Evolutionary conservation across 2,329 filamentous ascomycete genomes (phyloP).

Genomic region (Fusarium sp.): DNA sequence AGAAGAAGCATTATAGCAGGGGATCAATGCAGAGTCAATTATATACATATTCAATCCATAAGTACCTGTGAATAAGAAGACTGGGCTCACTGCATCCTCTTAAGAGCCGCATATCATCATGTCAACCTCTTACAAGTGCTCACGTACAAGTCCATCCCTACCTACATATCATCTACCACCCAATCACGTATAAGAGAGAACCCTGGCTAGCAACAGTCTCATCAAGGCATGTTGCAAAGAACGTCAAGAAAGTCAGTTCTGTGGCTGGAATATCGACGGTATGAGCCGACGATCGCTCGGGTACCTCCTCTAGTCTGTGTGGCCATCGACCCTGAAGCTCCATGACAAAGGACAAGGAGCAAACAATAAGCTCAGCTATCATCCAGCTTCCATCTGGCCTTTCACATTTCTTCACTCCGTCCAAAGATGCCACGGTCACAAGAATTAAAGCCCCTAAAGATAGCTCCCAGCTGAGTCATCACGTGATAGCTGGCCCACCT

Average conservation of each 20-base stretch:
- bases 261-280: background rate
- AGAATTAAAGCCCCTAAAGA: background rate
- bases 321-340: background rate
- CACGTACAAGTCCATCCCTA: background rate
- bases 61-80: background rate
- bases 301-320: background rate
- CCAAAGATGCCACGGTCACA: background rate
- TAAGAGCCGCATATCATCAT: background rate
- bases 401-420: background rate
- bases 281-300: background rate
- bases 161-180: background rate
- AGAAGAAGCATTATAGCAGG: background rate
- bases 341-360: background rate
- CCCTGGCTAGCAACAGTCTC: background rate
- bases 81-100: background rate
- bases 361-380: background rate
- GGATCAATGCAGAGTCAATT: background rate
- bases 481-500: conserved; percentile 44
- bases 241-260: background rate
- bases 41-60: too few species aligned
- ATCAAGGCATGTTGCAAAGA: background rate
- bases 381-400: background rate
- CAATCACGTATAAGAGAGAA: background rate
- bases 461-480: conserved; percentile 25
- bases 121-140: background rate